Evolutionary conservation across 2,329 filamentous ascomycete species (phyloP).

Genomic region (Neofusicoccum sp.): DNA sequence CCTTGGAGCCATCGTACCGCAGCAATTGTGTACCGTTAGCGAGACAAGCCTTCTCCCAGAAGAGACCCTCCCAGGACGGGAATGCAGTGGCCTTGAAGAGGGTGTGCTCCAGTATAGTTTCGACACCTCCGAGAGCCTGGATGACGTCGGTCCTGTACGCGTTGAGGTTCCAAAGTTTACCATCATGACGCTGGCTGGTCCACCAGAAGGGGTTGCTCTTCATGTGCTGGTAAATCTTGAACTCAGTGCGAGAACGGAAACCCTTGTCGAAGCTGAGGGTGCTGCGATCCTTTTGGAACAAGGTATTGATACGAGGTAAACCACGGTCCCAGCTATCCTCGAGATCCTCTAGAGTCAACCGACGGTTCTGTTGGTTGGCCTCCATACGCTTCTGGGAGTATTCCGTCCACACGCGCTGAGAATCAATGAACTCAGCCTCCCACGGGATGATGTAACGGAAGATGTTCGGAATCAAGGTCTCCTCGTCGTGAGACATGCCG

Average conservation of each 20-base stretch:
- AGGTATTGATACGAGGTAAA: conserved; percentile 94
- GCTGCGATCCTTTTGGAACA: conserved; percentile 98
- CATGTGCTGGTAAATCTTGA: conserved; percentile 98
- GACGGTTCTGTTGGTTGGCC: conserved; percentile 94
- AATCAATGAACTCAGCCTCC: conserved; percentile 99
- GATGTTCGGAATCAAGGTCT: conserved; percentile 97
- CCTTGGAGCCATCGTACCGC: conserved; percentile 34
- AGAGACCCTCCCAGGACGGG: conserved; percentile 93
- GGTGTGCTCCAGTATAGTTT: conserved; percentile 96
- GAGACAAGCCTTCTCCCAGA: conserved; percentile 72
- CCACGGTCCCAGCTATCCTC: conserved; percentile 99
- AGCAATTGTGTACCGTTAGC: not conserved
- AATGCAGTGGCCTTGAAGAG: conserved; percentile 97
- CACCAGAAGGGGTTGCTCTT: conserved; percentile 99
- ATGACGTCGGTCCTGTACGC: conserved; percentile 96
- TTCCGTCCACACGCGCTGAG: conserved; percentile 97
- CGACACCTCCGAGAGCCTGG: conserved; percentile 91
- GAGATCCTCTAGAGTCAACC: conserved; percentile 90
- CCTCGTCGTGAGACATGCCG: conserved; percentile 97
- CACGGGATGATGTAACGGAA: conserved; percentile 99
- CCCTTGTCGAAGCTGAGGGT: conserved; percentile 98
- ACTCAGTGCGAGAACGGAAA: conserved; percentile 92
- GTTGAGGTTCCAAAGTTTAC: conserved; percentile 96
- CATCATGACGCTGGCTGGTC: conserved; percentile 96
- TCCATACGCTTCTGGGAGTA: conserved; percentile 98